Conservation (phyloP, 2,329 filamentous ascomycete species). For the Trichocomaceae sp. region DNA sequence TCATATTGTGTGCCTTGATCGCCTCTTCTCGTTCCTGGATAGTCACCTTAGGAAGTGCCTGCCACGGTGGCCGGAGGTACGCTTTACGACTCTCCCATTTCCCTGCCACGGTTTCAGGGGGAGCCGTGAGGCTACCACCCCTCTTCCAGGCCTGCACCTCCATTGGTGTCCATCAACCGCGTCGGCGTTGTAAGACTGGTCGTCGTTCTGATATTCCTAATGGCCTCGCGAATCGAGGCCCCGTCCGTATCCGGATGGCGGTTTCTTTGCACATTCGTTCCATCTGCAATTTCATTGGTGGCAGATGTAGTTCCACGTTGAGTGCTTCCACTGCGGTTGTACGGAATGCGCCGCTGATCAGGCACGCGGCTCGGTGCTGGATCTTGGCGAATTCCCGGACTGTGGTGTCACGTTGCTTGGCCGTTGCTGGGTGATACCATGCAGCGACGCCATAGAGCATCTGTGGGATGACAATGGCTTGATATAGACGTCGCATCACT, state of each 20-base stretch:
- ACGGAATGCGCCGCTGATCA: background rate
- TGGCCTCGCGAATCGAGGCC: background rate
- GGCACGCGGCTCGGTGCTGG: background rate
- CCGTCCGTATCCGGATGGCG: background rate
- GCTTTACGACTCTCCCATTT: conserved; percentile 11
- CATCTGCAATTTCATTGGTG: background rate
- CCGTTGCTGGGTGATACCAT: background rate
- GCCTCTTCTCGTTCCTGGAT: background rate
- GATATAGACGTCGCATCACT: background rate
- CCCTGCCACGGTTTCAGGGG: background rate
- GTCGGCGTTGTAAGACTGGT: too few species aligned
- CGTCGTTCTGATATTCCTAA: too few species aligned
- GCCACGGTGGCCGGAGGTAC: conserved; percentile 12
- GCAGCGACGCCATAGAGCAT: background rate
- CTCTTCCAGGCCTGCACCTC: conserved; percentile 3
- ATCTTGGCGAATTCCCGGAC: background rate
- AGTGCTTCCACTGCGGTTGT: background rate
- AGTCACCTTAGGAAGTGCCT: conserved; percentile 9
- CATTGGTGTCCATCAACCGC: conserved; percentile 7
- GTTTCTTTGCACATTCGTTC: background rate
- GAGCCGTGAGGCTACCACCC: background rate
- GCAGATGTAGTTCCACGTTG: background rate
- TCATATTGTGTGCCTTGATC: background rate
- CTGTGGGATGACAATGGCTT: background rate
- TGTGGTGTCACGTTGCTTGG: background rate